Conservation (phyloP, 2,329 filamentous ascomycete genomes). For the Ramularia collo-cygni region DNA sequence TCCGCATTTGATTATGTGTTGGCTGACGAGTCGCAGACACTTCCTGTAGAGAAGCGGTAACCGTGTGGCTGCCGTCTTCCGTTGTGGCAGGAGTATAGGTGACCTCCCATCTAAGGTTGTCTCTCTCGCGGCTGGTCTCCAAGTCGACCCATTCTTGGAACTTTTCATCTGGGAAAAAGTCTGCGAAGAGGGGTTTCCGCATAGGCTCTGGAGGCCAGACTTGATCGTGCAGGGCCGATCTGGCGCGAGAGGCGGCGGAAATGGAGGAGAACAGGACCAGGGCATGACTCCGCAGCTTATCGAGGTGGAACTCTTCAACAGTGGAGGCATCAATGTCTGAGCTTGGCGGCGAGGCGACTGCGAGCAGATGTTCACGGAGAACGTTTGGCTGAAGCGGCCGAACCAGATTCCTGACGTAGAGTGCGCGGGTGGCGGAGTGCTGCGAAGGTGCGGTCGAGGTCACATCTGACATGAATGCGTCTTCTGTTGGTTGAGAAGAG, state of each 20-base stretch:
- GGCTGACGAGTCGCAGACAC: constrained; percentile 9
- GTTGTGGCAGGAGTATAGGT: constrained; percentile 44
- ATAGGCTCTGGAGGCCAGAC: constrained; percentile 85
- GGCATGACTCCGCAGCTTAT: constrained; percentile 80
- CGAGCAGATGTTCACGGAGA: constrained; percentile 62
- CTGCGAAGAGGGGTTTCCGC: constrained; percentile 77
- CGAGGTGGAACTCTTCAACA: constrained; percentile 68
- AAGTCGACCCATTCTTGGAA: constrained; percentile 65
- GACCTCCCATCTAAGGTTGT: constrained; percentile 61
- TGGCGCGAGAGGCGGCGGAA: constrained; percentile 67
- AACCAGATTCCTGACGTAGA: constrained; percentile 90
- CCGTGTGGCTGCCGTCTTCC: constrained; percentile 36
- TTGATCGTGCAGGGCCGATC: constrained; percentile 65
- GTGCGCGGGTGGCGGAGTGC: constrained; percentile 51
- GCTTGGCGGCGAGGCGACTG: constrained; percentile 56
- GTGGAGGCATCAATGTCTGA: constrained; percentile 38
- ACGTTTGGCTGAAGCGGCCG: constrained; percentile 66
- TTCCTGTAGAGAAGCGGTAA: constrained; percentile 31
- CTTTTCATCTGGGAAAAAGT: constrained; percentile 76
- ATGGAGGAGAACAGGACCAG: constrained; percentile 66
- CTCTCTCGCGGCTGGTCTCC: constrained; percentile 45
- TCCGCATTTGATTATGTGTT: constrained; percentile 27
- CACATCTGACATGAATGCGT: constrained; percentile 2
- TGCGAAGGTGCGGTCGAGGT: constrained; percentile 28
- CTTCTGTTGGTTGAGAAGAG: constrained; percentile 1